These are phyloP conservation scores for Rhododendron mucronatum DNA, from an alignment of 148 eudicot species.

Conservation along the genomic window DNA sequence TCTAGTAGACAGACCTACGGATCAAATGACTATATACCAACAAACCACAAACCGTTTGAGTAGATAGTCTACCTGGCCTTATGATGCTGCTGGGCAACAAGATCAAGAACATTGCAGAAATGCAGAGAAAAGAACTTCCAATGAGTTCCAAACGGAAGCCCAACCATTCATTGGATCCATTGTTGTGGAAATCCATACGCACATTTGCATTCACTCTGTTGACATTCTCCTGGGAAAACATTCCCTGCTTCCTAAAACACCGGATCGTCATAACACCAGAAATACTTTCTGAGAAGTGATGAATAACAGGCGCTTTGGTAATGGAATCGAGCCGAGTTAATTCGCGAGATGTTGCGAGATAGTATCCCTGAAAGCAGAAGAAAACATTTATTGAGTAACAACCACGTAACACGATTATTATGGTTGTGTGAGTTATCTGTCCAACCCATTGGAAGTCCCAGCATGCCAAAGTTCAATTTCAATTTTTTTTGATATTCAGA, in stretches of 20 bases:
- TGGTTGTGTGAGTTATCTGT: neutral
- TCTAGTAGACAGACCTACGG: neutral
- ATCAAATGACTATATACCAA: neutral
- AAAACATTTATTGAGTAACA: neutral
- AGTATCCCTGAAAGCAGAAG: conserved; percentile 57
- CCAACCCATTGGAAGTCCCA: neutral
- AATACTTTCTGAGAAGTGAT: conserved; percentile 95
- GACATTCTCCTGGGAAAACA: conserved; percentile 67
- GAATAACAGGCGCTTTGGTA: conserved; percentile 91
- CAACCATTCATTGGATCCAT: conserved; percentile 87
- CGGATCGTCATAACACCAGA: conserved; percentile 94
- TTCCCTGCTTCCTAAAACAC: conserved; percentile 68
- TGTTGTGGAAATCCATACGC: conserved; percentile 90
- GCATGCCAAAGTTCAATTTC: conserved; percentile 4
- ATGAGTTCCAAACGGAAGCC: conserved; percentile 86
- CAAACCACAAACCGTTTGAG: neutral
- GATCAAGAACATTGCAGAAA: conserved; percentile 74
- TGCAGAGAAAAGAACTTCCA: conserved; percentile 72
- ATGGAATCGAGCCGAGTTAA: conserved; percentile 87
- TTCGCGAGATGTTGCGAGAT: conserved; percentile 86
- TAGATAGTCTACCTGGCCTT: conserved; percentile 56
- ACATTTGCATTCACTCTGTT: conserved; percentile 62
- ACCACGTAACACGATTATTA: neutral
- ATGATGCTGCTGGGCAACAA: conserved; percentile 74
- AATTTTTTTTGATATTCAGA: neutral